Base-by-base conservation (phyloP, 108 stramenopile species). In the Pseudonitzschia delicatissima region DNA sequence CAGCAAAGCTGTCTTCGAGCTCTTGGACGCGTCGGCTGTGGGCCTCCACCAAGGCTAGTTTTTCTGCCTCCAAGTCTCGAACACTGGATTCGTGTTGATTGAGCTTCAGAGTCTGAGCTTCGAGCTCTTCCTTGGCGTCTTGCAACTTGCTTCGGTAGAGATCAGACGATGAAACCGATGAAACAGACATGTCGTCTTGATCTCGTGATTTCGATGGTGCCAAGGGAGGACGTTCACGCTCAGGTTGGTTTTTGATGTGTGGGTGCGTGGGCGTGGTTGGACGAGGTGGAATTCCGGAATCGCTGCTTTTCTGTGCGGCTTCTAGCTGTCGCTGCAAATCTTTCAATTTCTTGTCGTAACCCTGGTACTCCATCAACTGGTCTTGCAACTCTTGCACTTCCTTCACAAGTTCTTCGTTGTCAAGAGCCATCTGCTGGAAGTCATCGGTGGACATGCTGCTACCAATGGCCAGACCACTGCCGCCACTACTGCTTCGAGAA, bases 351-450 rank as follows among this genome's bases (percentile, higher is more conserved):
- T 61, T 61, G 32, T 61, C 60, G 60, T 61, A 61, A 11, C 60
- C 60, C 60, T 61, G 60, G n/a, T 61, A 61, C 34, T 61, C 39
- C 60, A 61, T 61, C 17, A 61, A 26, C 40, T 61, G 60, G 21
- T 61, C 60, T 61, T 61, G 60, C 21, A 61, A 15, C 40, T 61
- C 60, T 42, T 61, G 60, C 13, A 76, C 39, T 45, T 80, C 74
- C 29, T 40, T 60, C 2, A 42, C 65, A 64, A 77, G 64, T 29
- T 73, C 71, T 37, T 68, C 57, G 25, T 74, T 74, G 60, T 78
- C 71, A 62, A 49, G n/a, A 29, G 66, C 15, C 20, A 75, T 29
- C 42, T 75, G 74, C 31, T 68, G 47, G 67, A 79, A 60, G 40
- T 80, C 81, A 60, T 68, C 57, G 28, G 60, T 61, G 35, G 60